Conservation (phyloP, 768 basidiomycete species). For the Boletus speciosus region DNA sequence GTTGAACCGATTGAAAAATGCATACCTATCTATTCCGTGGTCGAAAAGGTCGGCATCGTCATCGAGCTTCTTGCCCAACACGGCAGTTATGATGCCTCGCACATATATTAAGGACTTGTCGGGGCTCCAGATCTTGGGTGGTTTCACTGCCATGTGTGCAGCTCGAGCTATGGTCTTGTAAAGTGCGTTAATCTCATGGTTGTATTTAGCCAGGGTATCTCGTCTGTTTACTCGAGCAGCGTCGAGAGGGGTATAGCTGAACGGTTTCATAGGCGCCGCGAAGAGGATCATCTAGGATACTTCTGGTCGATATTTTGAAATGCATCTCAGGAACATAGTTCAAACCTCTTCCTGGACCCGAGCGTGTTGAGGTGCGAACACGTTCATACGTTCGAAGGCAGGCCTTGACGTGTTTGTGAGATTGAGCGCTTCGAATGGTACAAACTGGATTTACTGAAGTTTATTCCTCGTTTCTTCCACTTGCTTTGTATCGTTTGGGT, state of each 20-base stretch:
- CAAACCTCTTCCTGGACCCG: slow-evolving; percentile 22
- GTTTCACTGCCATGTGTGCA: slow-evolving; percentile 6
- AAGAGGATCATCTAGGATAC: slow-evolving; percentile 16
- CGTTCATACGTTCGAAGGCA: slow-evolving; percentile 18
- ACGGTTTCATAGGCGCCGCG: slow-evolving; percentile 8
- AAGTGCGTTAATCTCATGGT: slow-evolving; percentile 10
- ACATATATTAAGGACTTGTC: slow-evolving; percentile 11
- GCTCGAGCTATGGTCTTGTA: slow-evolving; percentile 7
- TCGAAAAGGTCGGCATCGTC: slow-evolving; percentile 10
- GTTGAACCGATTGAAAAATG: not conserved
- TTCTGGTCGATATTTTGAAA: not conserved
- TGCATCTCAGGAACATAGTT: not conserved
- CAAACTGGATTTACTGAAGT: slow-evolving; percentile 7
- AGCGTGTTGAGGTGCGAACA: slow-evolving; percentile 20
- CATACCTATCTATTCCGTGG: slow-evolving; percentile 12
- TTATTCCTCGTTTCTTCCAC: slow-evolving; percentile 12
- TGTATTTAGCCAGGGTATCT: slow-evolving; percentile 10
- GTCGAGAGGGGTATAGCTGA: slow-evolving; percentile 1
- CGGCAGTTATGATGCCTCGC: slow-evolving; percentile 11
- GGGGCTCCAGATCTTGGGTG: slow-evolving; percentile 17
- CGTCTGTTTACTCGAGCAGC: slow-evolving; percentile 6
- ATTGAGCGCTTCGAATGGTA: not conserved
- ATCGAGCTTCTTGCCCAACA: slow-evolving; percentile 11
- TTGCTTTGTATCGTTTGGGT: slow-evolving; percentile 5
- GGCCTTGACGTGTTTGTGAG: slow-evolving; percentile 4